phyloP scores from a whole-genome alignment of 2,329 filamentous ascomycete genomes.

The Graphiopsis chlorocephala region DNA sequence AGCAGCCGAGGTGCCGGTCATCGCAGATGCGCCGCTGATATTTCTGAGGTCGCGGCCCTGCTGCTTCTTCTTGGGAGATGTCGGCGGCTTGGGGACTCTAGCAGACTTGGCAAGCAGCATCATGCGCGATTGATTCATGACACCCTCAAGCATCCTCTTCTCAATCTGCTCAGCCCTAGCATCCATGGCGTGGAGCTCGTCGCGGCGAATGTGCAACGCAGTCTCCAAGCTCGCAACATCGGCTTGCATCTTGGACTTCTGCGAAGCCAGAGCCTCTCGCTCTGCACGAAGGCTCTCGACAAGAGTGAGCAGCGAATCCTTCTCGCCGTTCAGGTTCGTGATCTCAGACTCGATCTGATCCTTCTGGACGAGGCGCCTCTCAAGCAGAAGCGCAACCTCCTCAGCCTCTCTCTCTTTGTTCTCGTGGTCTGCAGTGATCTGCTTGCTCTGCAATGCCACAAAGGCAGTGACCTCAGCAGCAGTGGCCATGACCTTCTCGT shows the following conservation, averaged over 20 bases:
- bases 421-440: constrained; percentile 73
- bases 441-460: constrained; percentile 70
- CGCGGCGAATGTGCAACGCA: constrained; percentile 79
- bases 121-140: constrained; percentile 92
- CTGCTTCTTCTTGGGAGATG: constrained; percentile 41
- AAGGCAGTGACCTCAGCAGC: constrained; percentile 83
- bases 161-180: constrained; percentile 82
- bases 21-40: constrained; percentile 38
- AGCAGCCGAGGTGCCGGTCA: constrained; percentile 33
- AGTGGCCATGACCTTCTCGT: constrained; percentile 79
- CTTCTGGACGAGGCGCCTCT: constrained; percentile 68
- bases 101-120: constrained; percentile 69
- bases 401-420: constrained; percentile 75
- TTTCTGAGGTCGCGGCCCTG: constrained; percentile 41
- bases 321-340: constrained; percentile 45
- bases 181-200: constrained; percentile 91
- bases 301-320: constrained; percentile 48
- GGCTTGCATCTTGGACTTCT: constrained; percentile 76
- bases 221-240: constrained; percentile 91
- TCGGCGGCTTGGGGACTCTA: constrained; percentile 33
- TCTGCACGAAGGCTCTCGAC: constrained; percentile 62
- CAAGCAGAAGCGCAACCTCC: constrained; percentile 75
- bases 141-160: constrained; percentile 87
- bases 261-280: constrained; percentile 70
- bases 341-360: constrained; percentile 55